These are phyloP conservation scores for Lichtheimia ornata DNA, from an alignment of 371 early-diverging fungal genomes.

Conservation along the genomic window DNA sequence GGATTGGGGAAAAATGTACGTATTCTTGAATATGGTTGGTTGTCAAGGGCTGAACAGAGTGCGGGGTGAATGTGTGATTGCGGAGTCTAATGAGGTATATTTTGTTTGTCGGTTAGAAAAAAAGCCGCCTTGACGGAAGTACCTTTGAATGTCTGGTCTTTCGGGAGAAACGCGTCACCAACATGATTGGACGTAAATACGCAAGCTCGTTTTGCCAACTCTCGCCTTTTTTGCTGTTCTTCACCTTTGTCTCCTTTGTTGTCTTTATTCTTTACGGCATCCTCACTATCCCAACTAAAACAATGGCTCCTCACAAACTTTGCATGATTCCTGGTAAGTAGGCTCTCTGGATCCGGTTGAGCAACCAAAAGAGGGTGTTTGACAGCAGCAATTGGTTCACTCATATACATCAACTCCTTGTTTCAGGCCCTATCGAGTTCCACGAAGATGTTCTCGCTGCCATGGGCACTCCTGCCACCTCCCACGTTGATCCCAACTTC, in stretches of 20 bases:
- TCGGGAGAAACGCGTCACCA: too few species aligned
- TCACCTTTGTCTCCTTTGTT: too few species aligned
- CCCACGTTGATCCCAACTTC: conserved; percentile 92
- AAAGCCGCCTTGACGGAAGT: neutral
- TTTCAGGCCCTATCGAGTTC: conserved; percentile 90
- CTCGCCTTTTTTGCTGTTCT: too few species aligned
- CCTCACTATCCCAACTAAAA: neutral
- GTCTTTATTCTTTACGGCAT: too few species aligned
- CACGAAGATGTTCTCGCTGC: conserved; percentile 84
- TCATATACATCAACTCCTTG: neutral
- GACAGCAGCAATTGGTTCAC: neutral
- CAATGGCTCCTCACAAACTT: conserved; percentile 62
- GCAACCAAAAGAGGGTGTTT: neutral
- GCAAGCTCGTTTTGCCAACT: neutral
- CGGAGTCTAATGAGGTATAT: too few species aligned
- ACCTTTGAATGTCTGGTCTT: neutral
- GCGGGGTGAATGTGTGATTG: too few species aligned
- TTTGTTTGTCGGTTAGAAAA: too few species aligned
- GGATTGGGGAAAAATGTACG: too few species aligned
- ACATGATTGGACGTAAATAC: neutral
- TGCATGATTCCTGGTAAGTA: conserved; percentile 90
- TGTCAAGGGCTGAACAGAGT: too few species aligned
- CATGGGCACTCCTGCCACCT: conserved; percentile 89
- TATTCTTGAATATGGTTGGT: too few species aligned
- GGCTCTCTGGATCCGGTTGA: neutral